Percentiles rank a stretch among this genome's conserved stretches.
Evolutionary conservation across 1,139 yeast species (phyloP).

Genomic region (Hemisphaericaspora lyxosophila): DNA sequence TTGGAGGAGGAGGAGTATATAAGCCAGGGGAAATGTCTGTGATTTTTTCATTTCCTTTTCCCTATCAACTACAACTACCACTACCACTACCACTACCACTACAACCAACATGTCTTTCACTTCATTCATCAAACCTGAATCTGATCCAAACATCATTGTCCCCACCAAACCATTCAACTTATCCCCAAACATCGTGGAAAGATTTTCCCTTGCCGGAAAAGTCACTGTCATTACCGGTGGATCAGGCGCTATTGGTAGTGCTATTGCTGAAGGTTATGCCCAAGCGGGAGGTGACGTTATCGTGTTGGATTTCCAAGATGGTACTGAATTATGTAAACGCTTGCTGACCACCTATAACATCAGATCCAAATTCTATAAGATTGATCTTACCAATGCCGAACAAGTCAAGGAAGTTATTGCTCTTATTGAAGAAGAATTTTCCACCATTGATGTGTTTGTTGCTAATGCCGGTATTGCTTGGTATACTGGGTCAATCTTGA

Average conservation of each 20-base stretch:
- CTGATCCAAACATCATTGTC: conserved; percentile 17
- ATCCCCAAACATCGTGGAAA: conserved; percentile 35
- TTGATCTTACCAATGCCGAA: conserved; percentile 59
- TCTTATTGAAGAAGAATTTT: conserved; percentile 63
- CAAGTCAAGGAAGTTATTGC: conserved; percentile 55
- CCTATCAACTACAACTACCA: not conserved
- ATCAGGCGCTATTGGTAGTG: conserved; percentile 76
- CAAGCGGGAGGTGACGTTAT: conserved; percentile 88
- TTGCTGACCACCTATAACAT: conserved; percentile 59
- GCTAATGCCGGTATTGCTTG: conserved; percentile 90
- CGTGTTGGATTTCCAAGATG: conserved; percentile 61
- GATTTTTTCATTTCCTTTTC: not conserved
- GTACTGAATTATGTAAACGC: conserved; percentile 43
- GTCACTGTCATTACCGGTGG: conserved; percentile 83
- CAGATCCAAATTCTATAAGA: conserved; percentile 62
- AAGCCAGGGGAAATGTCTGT: not conserved
- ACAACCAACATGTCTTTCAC: conserved; percentile 9
- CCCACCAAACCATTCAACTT: conserved; percentile 29
- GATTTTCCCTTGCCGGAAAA: conserved; percentile 69
- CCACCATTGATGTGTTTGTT: conserved; percentile 72
- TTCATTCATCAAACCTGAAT: conserved; percentile 25
- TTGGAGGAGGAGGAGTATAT: no score
- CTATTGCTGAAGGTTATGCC: conserved; percentile 76
- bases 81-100: not conserved
- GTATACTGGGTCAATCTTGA: conserved; percentile 70